These are phyloP conservation scores for Candida albicans DNA, from an alignment of 1,139 yeast genomes.

Conservation along the genomic window DNA sequence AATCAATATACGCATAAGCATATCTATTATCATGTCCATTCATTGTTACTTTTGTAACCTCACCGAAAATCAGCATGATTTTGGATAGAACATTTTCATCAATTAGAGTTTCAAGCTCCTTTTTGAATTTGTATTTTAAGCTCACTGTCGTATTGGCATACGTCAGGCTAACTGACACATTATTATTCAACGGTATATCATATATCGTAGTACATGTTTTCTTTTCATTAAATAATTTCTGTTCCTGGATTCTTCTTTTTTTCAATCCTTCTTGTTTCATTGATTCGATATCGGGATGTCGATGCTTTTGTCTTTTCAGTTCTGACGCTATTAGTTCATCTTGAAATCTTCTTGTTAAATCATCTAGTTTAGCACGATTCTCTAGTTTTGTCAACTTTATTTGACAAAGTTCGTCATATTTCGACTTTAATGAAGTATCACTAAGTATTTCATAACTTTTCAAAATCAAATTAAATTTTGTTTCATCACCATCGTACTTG, in stretches of 20 bases:
- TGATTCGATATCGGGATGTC: constrained; percentile 24
- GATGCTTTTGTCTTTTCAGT: not conserved
- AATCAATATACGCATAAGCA: constrained; percentile 39
- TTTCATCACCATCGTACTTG: constrained; percentile 40
- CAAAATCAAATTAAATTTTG: constrained; percentile 39
- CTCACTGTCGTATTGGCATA: constrained; percentile 23
- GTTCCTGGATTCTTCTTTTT: constrained; percentile 26
- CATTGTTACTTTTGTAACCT: constrained; percentile 22
- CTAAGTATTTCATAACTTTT: constrained; percentile 42
- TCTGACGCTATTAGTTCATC: constrained; percentile 36
- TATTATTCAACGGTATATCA: constrained; percentile 7
- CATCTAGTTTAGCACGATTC: constrained; percentile 21
- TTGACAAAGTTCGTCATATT: constrained; percentile 37
- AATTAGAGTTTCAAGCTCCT: constrained; percentile 33
- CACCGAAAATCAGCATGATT: constrained; percentile 51
- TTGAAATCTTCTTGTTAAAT: constrained; percentile 32
- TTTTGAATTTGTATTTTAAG: constrained; percentile 42
- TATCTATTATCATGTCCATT: constrained; percentile 27
- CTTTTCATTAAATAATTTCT: constrained; percentile 7
- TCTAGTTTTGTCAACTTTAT: constrained; percentile 16
- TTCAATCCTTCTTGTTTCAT: constrained; percentile 32
- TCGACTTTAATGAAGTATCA: constrained; percentile 25
- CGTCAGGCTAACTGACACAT: not conserved
- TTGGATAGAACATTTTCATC: constrained; percentile 31
- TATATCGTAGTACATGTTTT: constrained; percentile 1